Evolutionary conservation across 306 rosid genomes (phyloP), one percentile per base, ranked within the genome.

Genomic region (Crotalaria pallida): DNA sequence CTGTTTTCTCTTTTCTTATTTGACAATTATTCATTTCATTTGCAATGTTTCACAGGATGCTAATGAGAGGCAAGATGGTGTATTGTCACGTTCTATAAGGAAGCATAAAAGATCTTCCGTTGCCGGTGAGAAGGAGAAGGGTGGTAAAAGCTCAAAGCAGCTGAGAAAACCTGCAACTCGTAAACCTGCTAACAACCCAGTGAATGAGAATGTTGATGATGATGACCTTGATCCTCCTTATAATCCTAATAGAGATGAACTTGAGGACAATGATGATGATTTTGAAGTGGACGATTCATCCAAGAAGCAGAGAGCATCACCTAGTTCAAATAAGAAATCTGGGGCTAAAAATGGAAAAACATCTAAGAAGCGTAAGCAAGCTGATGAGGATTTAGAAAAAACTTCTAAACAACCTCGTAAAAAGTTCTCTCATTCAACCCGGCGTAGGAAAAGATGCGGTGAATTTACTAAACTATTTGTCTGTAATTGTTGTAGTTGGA

Each of bases 371-470:
- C 77, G 75, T 24, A 85, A 83, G 74, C 79, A 38, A 67, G 71
- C 69, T 51, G 75, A 76, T 45, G 81, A 65, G 73, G 87, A 68
- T 83, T 51, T 24, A 41, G 84, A 85, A 48, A 50, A 58, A 34
- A 49, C 58, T n/a, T 43, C 68, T 3, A 61, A 78, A 76, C 61
- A 80, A 62, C 85, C 84, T 70, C 86, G 81, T 18, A 87, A 88
- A 76, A 94, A 79, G 78, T 88, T 94, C 69, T 50, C 92, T 15
- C 96, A 87, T 86, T 81, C 96, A 56, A 82, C 95, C 74, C 85
- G 83, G 27, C 93, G 88, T 49, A 94, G 21, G 60, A 93, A 36
- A 84, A 86, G 92, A 81, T 80, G 60, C 2, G 96, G 96, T 89
- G 83, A 66, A 60, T 65, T 65, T 52, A 11, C 61, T 60, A 59